Base-by-base conservation (phyloP, 192 early-diverging fungal genomes). In the Coemansia sp. region DNA sequence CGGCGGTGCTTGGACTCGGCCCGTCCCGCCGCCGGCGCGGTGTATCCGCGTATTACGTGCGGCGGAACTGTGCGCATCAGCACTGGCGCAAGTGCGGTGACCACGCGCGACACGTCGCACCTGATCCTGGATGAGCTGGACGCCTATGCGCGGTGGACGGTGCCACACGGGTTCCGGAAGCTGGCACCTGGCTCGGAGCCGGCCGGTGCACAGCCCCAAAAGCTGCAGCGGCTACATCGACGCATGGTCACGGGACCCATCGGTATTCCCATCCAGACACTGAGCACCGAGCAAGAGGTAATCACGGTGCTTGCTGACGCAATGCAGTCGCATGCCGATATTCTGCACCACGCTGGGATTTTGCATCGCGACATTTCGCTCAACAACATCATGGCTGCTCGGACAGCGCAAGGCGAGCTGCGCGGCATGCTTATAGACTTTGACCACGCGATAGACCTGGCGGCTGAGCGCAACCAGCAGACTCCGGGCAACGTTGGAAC, bases 291-390 rank as follows among this genome's bases (percentile, higher is more conserved):
- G 66, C 70, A 70, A 23, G 79, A 75, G 8, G 69, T 72, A 4
- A 61, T 81, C 2, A 34, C 58, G 3, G 79, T 75, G 46, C 59
- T 81, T 53, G 73, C 73, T 30, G 79, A 71, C 28, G 79, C 72
- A 18, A 81, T 81, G 79, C 52, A 43, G 23, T 61, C 73, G 55
- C 74, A 81, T 34, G 58, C 58, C 0, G 58, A 59, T 35, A 72
- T 75, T 12, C 64, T 75, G 31, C 55, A 20, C 34, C 63, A 45
- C 16, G 59, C 65, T 31, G 58, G 60, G 18, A 31, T 76, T 0
- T 58, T 81, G 63, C 79, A 81, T 29, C 70, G 79, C 45, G 79
- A 81, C 63, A 62, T 81, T 12, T 81, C 79, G 56, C 59, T 75
- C 20, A 75, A 75, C 60, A 81, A 81, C 67, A 51, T 81, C 15